Evolutionary conservation across 2,329 filamentous ascomycete species (phyloP).

Genomic region (Verticillium klebahnii): DNA sequence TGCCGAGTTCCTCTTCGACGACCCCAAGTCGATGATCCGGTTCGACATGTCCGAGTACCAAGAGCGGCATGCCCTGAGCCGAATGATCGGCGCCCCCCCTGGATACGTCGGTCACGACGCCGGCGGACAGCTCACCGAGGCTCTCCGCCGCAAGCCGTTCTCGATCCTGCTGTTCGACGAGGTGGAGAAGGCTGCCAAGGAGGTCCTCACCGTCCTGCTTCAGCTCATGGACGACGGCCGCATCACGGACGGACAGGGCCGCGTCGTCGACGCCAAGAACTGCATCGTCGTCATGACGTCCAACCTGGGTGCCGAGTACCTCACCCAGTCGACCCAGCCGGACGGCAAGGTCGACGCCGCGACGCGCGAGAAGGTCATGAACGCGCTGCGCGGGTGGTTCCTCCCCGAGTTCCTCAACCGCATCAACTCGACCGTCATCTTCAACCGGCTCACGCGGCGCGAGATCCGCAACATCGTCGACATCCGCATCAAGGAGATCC

Average conservation of each 20-base stretch:
- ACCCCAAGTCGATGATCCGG: slow-evolving; percentile 94
- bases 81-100: slow-evolving; percentile 96
- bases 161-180: slow-evolving; percentile 97
- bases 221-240: slow-evolving; percentile 99
- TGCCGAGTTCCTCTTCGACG: slow-evolving; percentile 97
- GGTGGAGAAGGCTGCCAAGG: slow-evolving; percentile 97
- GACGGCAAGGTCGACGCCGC: slow-evolving; percentile 83
- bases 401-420: slow-evolving; percentile 97
- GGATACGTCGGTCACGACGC: slow-evolving; percentile 97
- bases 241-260: slow-evolving; percentile 96
- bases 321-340: slow-evolving; percentile 71
- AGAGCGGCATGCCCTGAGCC: slow-evolving; percentile 88
- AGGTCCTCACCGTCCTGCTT: slow-evolving; percentile 92
- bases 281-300: slow-evolving; percentile 99
- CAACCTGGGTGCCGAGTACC: slow-evolving; percentile 90
- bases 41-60: slow-evolving; percentile 99
- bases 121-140: slow-evolving; percentile 92
- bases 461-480: slow-evolving; percentile 98
- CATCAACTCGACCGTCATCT: slow-evolving; percentile 94
- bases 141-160: slow-evolving; percentile 89
- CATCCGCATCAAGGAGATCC: slow-evolving; percentile 79
- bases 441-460: slow-evolving; percentile 85
- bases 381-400: slow-evolving; percentile 89
- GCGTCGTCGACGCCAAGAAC: slow-evolving; percentile 91
- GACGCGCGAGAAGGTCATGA: slow-evolving; percentile 87